Conservation (phyloP, 257 asterid genomes). For the Rubia yunnanensis region DNA sequence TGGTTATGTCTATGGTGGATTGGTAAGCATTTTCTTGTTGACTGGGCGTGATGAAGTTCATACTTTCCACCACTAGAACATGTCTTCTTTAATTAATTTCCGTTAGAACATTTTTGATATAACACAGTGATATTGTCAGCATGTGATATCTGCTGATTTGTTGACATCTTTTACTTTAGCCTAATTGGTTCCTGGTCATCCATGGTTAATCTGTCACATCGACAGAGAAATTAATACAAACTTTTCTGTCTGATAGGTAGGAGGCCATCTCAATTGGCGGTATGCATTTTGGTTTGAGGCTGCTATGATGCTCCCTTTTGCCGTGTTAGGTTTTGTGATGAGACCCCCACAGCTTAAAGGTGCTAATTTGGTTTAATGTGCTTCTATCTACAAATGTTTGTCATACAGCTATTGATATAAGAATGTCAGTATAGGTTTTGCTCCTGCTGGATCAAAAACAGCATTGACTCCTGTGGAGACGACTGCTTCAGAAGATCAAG, state of each 20-base stretch:
- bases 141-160: neutral
- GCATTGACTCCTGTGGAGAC: constrained; percentile 33
- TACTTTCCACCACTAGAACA: neutral
- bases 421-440: constrained; percentile 50
- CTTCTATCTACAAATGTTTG: constrained; percentile 9
- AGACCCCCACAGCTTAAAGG: constrained; percentile 92
- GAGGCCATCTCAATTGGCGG: constrained; percentile 60
- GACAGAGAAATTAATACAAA: neutral
- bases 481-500: constrained; percentile 42
- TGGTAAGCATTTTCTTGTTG: constrained; percentile 43
- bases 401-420: constrained; percentile 18
- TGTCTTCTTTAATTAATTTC: constrained; percentile 9
- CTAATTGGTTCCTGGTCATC: neutral
- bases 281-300: constrained; percentile 87
- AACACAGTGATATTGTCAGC: neutral
- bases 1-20: constrained; percentile 95
- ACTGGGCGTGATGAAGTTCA: constrained; percentile 7
- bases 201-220: neutral
- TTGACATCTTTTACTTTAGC: neutral
- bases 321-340: constrained; percentile 69
- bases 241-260: constrained; percentile 37
- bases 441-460: constrained; percentile 42
- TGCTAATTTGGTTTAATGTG: constrained; percentile 18
- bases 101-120: neutral
- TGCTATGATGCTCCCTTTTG: constrained; percentile 85